These are phyloP conservation scores for Euphrasia arctica DNA, from an alignment of 305 asterid genomes.

Conservation along the genomic window DNA sequence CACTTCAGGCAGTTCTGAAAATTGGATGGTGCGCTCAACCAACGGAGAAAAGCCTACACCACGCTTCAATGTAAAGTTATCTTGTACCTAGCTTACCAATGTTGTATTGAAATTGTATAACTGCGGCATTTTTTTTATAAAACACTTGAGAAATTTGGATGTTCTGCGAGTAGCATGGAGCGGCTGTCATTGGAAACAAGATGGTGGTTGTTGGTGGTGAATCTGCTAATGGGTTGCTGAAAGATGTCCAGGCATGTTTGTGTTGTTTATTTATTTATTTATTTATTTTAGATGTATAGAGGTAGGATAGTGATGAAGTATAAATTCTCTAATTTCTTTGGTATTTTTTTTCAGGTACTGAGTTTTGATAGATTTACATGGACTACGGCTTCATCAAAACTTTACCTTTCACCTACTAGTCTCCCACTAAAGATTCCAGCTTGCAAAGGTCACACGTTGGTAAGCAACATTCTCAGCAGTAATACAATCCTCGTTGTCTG, in stretches of 20 bases:
- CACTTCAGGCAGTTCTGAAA: slow-evolving; percentile 82
- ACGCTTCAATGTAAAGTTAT: slow-evolving; percentile 67
- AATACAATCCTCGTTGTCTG: slow-evolving; percentile 8
- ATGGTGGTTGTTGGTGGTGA: slow-evolving; percentile 99
- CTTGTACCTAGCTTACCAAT: slow-evolving; percentile 22
- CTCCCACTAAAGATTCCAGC: slow-evolving; percentile 92
- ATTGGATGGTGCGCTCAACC: slow-evolving; percentile 89
- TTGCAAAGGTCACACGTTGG: slow-evolving; percentile 98
- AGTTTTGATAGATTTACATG: slow-evolving; percentile 82
- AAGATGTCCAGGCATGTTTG: slow-evolving; percentile 80
- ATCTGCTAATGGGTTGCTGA: slow-evolving; percentile 74
- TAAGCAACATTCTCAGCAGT: slow-evolving; percentile 32
- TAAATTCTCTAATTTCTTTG: slow-evolving; percentile 20
- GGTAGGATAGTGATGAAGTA: background rate
- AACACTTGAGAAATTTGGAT: slow-evolving; percentile 17
- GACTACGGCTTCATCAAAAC: slow-evolving; percentile 86
- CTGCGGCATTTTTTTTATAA: background rate
- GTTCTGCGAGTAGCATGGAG: slow-evolving; percentile 70
- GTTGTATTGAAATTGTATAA: slow-evolving; percentile 16
- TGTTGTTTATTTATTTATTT: too few species aligned
- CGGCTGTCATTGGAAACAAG: slow-evolving; percentile 91
- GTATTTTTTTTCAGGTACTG: slow-evolving; percentile 56
- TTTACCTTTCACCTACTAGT: slow-evolving; percentile 86
- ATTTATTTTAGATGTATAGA: too few species aligned
- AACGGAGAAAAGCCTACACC: slow-evolving; percentile 90